Evolutionary conservation across 495 filamentous ascomycete species (phyloP).

Genomic region (Neurospora tetrasperma): DNA sequence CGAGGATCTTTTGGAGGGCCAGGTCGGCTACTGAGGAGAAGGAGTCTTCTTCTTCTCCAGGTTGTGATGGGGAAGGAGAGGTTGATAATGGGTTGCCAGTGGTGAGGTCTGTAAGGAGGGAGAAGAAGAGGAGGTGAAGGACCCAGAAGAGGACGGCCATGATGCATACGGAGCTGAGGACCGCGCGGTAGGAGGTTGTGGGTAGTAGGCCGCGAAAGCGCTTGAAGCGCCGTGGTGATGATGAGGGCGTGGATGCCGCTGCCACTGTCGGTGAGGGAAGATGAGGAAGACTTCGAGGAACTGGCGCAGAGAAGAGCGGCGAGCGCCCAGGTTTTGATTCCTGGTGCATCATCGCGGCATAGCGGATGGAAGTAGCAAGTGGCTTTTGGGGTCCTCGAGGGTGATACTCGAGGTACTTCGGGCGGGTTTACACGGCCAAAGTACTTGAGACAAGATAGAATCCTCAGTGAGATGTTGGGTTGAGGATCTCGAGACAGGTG

Average conservation of each 20-base stretch:
- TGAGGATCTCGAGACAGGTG: background rate
- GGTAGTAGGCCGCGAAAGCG: background rate
- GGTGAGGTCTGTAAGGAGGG: background rate
- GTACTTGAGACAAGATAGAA: background rate
- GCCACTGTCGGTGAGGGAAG: background rate
- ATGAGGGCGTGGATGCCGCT: background rate
- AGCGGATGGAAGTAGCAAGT: background rate
- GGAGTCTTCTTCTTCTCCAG: background rate
- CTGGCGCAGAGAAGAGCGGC: background rate
- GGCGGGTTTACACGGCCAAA: background rate
- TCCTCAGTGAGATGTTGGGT: background rate
- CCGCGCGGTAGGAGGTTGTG: background rate
- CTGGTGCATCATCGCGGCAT: background rate
- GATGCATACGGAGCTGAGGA: background rate
- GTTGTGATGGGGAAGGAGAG: background rate
- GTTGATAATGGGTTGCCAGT: background rate
- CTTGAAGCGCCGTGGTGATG: background rate
- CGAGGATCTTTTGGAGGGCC: conserved; percentile 33
- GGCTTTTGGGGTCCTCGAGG: background rate
- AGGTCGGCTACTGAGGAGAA: conserved; percentile 20
- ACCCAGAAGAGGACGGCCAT: background rate
- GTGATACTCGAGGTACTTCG: background rate
- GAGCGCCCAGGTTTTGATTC: background rate
- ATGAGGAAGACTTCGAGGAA: background rate
- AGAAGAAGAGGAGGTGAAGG: background rate